Base-by-base conservation (phyloP, 192 early-diverging fungal genomes). In the Coemansia sp. region DNA sequence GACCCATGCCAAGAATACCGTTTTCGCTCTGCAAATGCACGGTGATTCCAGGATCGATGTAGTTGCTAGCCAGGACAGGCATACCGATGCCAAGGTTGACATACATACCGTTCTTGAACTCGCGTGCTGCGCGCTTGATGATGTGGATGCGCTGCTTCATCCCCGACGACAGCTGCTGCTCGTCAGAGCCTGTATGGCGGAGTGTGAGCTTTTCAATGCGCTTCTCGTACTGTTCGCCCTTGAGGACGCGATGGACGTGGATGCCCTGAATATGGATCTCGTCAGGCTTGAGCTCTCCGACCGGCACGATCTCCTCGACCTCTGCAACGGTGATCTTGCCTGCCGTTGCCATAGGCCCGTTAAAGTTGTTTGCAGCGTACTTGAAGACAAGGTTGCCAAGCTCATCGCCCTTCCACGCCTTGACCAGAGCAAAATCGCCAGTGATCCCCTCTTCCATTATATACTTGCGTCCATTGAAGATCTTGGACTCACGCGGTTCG, bases 381-480 rank as follows among this genome's bases (percentile, higher is more conserved):
- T 78, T 85, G 81, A 91, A 91, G 18, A 90, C 74, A 28, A 91
- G 69, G 74, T 93, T 93, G 31, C 90, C 90, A n/a, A 86, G 81
- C 56, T 81, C 84, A 66, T 93, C 90, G 18, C 84, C 91, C 82
- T 93, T 93, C 89, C 89, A 93, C n/a, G 91, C 91, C 79, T 93
- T 93, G 67, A 93, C 84, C 15, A 93, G 72, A 0, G 88, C 84
- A 77, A 80, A 89, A 71, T 93, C 90, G 18, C 91, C 91, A 1
- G 76, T 78, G 30, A 93, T 91, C 9, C 88, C 84, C 68, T 91
- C 86, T 70, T 93, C 91, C 84, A 93, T 85, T n/a, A 93, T 74
- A 67, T 91, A 91, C 53, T 86, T 84, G 45, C 83, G 75, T 7
- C 85, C 85, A 42, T 87, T 84, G 61, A 90, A 90, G 48, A 81